phyloP scores from a whole-genome alignment of 2,329 filamentous ascomycete genomes.

The Alternaria gansuensis region DNA sequence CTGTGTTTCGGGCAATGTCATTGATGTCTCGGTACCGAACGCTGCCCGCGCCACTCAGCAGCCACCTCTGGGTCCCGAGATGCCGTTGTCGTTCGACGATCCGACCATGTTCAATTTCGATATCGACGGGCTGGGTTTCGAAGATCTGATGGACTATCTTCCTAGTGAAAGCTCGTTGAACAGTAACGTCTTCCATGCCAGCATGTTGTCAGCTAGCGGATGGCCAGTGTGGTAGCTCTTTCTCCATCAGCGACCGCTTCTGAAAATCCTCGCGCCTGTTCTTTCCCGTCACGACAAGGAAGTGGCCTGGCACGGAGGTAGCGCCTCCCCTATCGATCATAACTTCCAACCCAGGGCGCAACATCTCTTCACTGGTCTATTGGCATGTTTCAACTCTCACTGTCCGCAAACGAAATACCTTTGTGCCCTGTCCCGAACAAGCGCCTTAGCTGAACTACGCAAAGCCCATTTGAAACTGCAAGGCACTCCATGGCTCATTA shows the following conservation, averaged over 20 bases:
- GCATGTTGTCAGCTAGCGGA: slow-evolving; percentile 4
- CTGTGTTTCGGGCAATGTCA: slow-evolving; percentile 18
- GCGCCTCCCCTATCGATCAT: neutral
- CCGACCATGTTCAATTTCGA: slow-evolving; percentile 34
- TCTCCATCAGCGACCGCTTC: neutral
- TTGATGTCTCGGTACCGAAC: slow-evolving; percentile 22
- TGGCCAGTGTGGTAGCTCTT: slow-evolving; percentile 3
- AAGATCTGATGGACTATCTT: slow-evolving; percentile 39
- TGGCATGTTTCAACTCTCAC: neutral
- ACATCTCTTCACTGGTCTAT: neutral
- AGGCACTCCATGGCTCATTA: neutral
- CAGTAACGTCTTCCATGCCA: slow-evolving; percentile 38
- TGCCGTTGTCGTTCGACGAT: slow-evolving; percentile 24
- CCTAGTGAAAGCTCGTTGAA: slow-evolving; percentile 36
- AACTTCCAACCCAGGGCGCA: neutral
- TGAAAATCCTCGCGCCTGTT: neutral
- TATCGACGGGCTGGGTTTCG: slow-evolving; percentile 39
- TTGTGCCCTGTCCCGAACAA: neutral
- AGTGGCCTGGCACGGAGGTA: neutral
- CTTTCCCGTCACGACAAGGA: neutral
- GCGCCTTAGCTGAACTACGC: neutral
- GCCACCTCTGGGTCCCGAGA: slow-evolving; percentile 10
- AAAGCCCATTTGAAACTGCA: neutral
- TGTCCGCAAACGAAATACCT: neutral
- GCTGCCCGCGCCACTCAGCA: slow-evolving; percentile 5